Evolutionary conservation across 257 asterid species (phyloP), one percentile per base, ranked within the genome.

Genomic region (Orobanche coerulescens): DNA sequence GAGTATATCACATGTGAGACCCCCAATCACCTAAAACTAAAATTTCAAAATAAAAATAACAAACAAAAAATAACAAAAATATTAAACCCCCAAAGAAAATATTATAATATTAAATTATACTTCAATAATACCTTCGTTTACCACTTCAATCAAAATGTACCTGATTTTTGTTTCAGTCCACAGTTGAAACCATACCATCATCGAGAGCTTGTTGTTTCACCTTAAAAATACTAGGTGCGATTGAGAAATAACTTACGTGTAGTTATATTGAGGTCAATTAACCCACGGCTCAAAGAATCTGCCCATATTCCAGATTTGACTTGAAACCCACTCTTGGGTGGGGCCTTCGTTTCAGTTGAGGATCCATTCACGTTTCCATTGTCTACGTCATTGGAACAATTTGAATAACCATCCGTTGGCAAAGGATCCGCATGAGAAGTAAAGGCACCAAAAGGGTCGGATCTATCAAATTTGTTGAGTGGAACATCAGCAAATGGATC

Each of bases 251-350:
- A 82, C 97, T 82, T 80, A 90, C 95, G 93, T 75, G 95, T 90
- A 65, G 83, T 63, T 66, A 90, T 87, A 66, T 90, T 87, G 24
- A 90, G 85, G 83, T 90, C 95, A 36, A 90, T 87, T 66, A 87
- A 46, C 67, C 97, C 97, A 54, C 97, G 97, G 74, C 95, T 90
- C 79, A 90, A 65, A 51, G 97, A 90, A 87, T 90, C 97, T 48
- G 97, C 92, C 97, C 97, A 90, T 66, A 90, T 84, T 76, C 95
- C 97, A 23, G 95, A 87, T 75, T 85, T 90, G 61, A 90, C 93
- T 80, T 90, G 95, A 81, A 87, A 90, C 13, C 77, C 50, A 59
- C 73, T 74, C 75, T 84, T 82, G 30, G 73, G 46, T 57, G 62
- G 68, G 61, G 54, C 67, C 60, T 61, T 73, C 57, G 70, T 64